Evolutionary conservation across 768 basidiomycete genomes (phyloP), one percentile per base, ranked within the genome.

Genomic region (Nidula microcarpa): DNA sequence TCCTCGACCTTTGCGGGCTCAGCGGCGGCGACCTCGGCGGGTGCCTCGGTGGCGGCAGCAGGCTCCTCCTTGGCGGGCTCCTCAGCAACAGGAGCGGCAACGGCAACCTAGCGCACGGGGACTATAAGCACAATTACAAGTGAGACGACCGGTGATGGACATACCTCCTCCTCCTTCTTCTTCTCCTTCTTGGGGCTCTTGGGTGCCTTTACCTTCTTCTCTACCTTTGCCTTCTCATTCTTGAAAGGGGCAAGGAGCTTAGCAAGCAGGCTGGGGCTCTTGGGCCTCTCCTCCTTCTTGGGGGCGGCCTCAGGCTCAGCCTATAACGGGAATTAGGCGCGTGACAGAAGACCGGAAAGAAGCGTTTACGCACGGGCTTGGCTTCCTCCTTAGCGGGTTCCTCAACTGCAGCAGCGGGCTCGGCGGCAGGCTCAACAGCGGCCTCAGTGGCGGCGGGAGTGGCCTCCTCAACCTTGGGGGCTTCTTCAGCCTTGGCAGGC

Each of bases 191-290:
- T 89, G 35, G 86, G 84, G 69, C 83, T 87, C 82, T 82, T 90
- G 65, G 86, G 80, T 41, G 74, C 74, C 75, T 85, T 85, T 49
- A 65, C 68, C 70, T 85, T 83, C 77, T 86, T 81, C 63, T 75
- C 77, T 57, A 72, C 78, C 68, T 78, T 78, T 57, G 69, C 76
- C 72, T 79, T 89, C 60, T 85, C 83, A 52, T 70, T 74, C 75
- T 89, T 91, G 80, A 93, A 86, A 41, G 87, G 81, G 32, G 85
- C 84, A 54, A 95, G 84, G 56, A 95, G 73, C 72, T 88, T 94
- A 61, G 84, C 66, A 53, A 95, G 77, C 59, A 94, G 64, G 50
- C 81, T 73, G 14, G 90, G 89, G 73, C 89, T 91, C 82, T 86
- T 89, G 62, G 89, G 87, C 60, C 80, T 79, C 37, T 89, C 85